These are phyloP conservation scores for Calonectria pseudoreteaudii DNA, from an alignment of 2,329 filamentous ascomycete species.

Conservation along the genomic window DNA sequence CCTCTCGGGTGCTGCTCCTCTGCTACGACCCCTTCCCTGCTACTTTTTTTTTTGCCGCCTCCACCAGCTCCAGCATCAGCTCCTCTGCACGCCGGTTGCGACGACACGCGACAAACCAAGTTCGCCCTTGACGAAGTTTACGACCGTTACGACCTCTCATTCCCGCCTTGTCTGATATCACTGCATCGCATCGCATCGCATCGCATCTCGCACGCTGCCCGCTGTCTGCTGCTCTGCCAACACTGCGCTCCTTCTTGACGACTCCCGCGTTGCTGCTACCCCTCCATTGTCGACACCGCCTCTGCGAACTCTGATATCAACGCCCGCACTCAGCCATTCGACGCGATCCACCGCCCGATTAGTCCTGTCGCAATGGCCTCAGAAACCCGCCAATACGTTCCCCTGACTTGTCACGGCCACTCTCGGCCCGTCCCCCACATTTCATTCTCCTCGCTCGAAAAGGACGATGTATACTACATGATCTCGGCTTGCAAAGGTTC, in stretches of 20 bases:
- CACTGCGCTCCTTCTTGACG: slow-evolving; percentile 4
- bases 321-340: background rate
- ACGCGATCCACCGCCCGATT: slow-evolving; percentile 10
- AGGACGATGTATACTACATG: slow-evolving; percentile 88
- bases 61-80: slow-evolving; percentile 27
- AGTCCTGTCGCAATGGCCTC: slow-evolving; percentile 47
- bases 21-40: background rate
- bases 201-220: background rate
- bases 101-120: slow-evolving; percentile 31
- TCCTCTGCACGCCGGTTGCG: slow-evolving; percentile 31
- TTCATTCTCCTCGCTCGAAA: slow-evolving; percentile 85
- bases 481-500: slow-evolving; percentile 92
- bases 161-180: background rate
- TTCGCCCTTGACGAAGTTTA: slow-evolving; percentile 42
- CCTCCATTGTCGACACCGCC: slow-evolving; percentile 19
- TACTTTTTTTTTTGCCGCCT: slow-evolving; percentile 9
- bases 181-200: background rate
- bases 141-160: slow-evolving; percentile 43
- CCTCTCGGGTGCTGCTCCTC: background rate
- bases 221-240: background rate
- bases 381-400: slow-evolving; percentile 74
- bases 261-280: slow-evolving; percentile 1
- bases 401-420: slow-evolving; percentile 93
- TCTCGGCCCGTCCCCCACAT: slow-evolving; percentile 93
- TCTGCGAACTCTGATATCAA: slow-evolving; percentile 10